Percentiles rank a stretch among this genome's conserved stretches.
Evolutionary conservation across 768 basidiomycete species (phyloP).

Genomic region (Mycena kentingensis): DNA sequence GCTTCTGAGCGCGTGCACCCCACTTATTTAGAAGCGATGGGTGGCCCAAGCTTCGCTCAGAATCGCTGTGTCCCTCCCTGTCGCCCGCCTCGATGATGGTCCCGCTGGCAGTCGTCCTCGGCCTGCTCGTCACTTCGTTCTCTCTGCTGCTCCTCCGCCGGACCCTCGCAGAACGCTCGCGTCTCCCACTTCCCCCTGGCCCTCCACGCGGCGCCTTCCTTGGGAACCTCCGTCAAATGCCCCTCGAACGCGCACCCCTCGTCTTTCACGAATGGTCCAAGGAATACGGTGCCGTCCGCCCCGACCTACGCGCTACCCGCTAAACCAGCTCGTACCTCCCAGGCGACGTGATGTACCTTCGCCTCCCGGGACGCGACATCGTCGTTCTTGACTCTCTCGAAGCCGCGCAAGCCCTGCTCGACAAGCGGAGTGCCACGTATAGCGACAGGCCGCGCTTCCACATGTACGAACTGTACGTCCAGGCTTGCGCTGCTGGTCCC

Average conservation of each 20-base stretch:
- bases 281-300: not conserved
- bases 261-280: not conserved
- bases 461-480: not conserved
- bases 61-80: too few relatives aligned
- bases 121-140: too few relatives aligned
- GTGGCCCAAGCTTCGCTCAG: too few relatives aligned
- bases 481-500: not conserved
- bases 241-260: not conserved
- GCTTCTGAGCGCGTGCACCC: too few relatives aligned
- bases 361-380: not conserved
- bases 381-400: not conserved
- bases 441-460: not conserved
- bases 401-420: not conserved
- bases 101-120: too few relatives aligned
- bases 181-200: too few relatives aligned
- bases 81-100: too few relatives aligned
- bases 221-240: not conserved
- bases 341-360: not conserved
- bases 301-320: not conserved
- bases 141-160: too few relatives aligned
- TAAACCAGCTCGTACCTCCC: not conserved
- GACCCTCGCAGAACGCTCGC: too few relatives aligned
- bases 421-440: not conserved
- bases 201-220: not conserved
- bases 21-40: too few relatives aligned